Conservation (phyloP, 129 eudicot species). For the Smallanthus sonchifolius region DNA sequence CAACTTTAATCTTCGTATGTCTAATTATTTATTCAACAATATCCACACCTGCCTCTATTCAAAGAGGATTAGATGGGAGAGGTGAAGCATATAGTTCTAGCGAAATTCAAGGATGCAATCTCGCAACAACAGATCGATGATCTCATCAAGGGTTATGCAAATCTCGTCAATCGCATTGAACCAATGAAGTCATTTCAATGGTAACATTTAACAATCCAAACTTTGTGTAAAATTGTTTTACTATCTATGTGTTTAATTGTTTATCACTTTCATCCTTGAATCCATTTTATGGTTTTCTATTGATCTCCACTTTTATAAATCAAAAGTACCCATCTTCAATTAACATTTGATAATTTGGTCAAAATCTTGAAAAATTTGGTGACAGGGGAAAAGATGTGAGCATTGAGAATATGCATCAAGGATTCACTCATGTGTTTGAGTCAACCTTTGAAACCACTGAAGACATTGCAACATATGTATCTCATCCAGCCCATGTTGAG, state of each 20-base stretch:
- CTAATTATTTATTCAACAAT: not conserved
- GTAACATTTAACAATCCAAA: slow-evolving; percentile 29
- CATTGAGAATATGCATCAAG: slow-evolving; percentile 79
- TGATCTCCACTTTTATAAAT: not conserved
- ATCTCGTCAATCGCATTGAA: slow-evolving; percentile 63
- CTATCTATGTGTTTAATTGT: not conserved
- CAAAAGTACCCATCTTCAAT: not conserved
- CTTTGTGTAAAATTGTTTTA: not conserved
- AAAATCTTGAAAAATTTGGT: slow-evolving; percentile 13
- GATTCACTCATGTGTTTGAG: slow-evolving; percentile 88
- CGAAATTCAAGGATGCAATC: slow-evolving; percentile 66
- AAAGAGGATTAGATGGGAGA: slow-evolving; percentile 41
- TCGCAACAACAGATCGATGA: slow-evolving; percentile 52
- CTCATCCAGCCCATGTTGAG: slow-evolving; percentile 72
- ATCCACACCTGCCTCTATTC: not conserved
- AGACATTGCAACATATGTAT: slow-evolving; percentile 64
- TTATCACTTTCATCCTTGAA: not conserved
- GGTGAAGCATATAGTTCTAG: slow-evolving; percentile 79
- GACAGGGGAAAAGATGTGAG: slow-evolving; percentile 93
- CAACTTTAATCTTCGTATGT: no score
- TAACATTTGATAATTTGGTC: not conserved
- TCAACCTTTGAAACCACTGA: slow-evolving; percentile 74
- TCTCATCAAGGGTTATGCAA: slow-evolving; percentile 66
- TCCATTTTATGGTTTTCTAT: not conserved
- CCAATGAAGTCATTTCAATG: slow-evolving; percentile 83